phyloP scores from a whole-genome alignment of 345 rosid species.

The Eutrema japonicum region DNA sequence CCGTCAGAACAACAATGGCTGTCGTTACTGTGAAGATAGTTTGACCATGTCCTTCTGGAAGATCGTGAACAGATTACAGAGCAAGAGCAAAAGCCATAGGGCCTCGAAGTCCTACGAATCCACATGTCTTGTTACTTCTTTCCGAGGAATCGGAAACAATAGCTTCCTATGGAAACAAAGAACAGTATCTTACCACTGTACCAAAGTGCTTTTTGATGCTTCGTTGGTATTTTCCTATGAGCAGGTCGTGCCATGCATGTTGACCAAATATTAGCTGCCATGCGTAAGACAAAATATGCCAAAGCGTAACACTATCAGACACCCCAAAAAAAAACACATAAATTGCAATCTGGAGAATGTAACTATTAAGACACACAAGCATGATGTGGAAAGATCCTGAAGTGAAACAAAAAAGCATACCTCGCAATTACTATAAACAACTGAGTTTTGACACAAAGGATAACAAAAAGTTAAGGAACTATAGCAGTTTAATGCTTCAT shows the following conservation, averaged over 20 bases:
- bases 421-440: constrained; percentile 87
- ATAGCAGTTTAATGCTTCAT: constrained; percentile 77
- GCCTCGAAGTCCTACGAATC: constrained; percentile 79
- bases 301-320: constrained; percentile 39
- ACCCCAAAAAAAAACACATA: not conserved
- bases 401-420: constrained; percentile 45
- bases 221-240: constrained; percentile 75
- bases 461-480: constrained; percentile 55
- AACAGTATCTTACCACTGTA: constrained; percentile 80
- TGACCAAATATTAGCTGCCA: constrained; percentile 91
- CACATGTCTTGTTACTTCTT: constrained; percentile 37
- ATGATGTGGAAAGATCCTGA: not conserved
- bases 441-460: constrained; percentile 48
- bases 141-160: not conserved
- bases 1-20: constrained; percentile 94
- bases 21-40: constrained; percentile 98
- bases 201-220: constrained; percentile 98
- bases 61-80: constrained; percentile 94
- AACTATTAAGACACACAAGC: constrained; percentile 2
- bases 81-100: constrained; percentile 99
- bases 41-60: constrained; percentile 98
- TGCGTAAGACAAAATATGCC: constrained; percentile 44
- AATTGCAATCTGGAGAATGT: not conserved
- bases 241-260: constrained; percentile 84
- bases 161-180: constrained; percentile 5